Percentiles rank a stretch among this genome's conserved stretches.
These are phyloP conservation scores for Acanthamoeba royreba DNA, from an alignment of 208 protist genomes.

Conservation along the genomic window DNA sequence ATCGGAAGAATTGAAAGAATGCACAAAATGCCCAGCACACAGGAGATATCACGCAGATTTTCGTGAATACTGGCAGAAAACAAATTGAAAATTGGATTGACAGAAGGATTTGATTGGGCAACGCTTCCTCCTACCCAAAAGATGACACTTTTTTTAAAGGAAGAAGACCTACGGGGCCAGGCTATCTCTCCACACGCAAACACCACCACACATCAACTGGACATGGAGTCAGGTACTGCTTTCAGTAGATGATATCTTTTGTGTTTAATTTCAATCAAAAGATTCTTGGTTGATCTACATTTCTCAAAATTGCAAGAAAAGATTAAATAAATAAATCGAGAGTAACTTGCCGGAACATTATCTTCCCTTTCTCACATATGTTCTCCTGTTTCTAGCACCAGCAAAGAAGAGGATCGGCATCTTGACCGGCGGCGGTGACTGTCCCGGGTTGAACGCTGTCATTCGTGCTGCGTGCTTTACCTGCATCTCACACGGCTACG, in stretches of 20 bases:
- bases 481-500: neutral
- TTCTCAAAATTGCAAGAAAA: neutral
- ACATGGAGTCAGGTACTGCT: too few species aligned
- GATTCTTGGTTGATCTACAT: too few species aligned
- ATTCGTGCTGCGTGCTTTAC: neutral
- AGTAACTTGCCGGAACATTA: neutral
- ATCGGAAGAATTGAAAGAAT: too few species aligned
- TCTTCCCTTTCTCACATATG: too few species aligned
- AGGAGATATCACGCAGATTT: too few species aligned
- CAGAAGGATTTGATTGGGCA: neutral
- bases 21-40: too few species aligned
- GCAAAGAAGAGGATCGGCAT: slow-evolving; percentile 29
- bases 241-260: too few species aligned
- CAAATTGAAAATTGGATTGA: too few species aligned
- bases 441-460: neutral
- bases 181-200: neutral
- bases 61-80: too few species aligned
- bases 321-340: neutral
- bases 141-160: too few species aligned
- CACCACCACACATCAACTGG: neutral
- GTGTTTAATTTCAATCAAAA: neutral
- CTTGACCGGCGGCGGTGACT: neutral
- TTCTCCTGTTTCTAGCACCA: too few species aligned
- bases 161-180: neutral
- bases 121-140: neutral